These are phyloP conservation scores for Symbiodinium pilosum DNA, from an alignment of 73 alveolate genomes.

Conservation along the genomic window DNA sequence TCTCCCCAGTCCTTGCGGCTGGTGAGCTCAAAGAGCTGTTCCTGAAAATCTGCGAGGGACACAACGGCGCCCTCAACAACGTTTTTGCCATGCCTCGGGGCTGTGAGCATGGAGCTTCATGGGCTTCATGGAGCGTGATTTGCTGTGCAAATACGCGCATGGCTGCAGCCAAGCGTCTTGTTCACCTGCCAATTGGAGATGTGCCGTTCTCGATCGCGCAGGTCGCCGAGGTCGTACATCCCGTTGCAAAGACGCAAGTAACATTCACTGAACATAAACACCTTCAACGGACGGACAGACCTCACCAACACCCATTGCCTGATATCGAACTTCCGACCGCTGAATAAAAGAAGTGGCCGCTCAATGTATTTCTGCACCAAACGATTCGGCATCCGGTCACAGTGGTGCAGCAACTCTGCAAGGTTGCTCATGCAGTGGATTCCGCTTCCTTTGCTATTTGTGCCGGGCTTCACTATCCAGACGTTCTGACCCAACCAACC, in stretches of 20 bases:
- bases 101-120: not conserved
- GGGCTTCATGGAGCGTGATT: not conserved
- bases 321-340: conserved; percentile 97
- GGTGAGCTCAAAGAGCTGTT: conserved; percentile 4
- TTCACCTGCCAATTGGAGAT: conserved; percentile 92
- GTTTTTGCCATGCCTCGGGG: conserved; percentile 61
- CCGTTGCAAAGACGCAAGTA: conserved; percentile 93
- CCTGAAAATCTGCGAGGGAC: conserved; percentile 26
- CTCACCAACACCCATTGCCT: conserved; percentile 97
- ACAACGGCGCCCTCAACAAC: conserved; percentile 92
- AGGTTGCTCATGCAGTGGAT: conserved; percentile 24
- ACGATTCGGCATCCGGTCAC: conserved; percentile 94
- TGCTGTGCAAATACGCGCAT: not conserved
- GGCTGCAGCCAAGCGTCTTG: conserved; percentile 18
- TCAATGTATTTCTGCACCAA: conserved; percentile 97
- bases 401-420: conserved; percentile 36
- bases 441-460: conserved; percentile 50
- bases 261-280: conserved; percentile 89
- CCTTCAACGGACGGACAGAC: conserved; percentile 84
- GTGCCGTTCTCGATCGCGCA: conserved; percentile 70
- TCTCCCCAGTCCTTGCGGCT: not conserved
- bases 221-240: conserved; percentile 86
- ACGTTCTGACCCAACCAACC: conserved; percentile 42
- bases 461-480: conserved; percentile 94
- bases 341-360: conserved; percentile 96